Base-by-base conservation (phyloP, 2,329 filamentous ascomycete species). In the Geosmithia morbida region DNA sequence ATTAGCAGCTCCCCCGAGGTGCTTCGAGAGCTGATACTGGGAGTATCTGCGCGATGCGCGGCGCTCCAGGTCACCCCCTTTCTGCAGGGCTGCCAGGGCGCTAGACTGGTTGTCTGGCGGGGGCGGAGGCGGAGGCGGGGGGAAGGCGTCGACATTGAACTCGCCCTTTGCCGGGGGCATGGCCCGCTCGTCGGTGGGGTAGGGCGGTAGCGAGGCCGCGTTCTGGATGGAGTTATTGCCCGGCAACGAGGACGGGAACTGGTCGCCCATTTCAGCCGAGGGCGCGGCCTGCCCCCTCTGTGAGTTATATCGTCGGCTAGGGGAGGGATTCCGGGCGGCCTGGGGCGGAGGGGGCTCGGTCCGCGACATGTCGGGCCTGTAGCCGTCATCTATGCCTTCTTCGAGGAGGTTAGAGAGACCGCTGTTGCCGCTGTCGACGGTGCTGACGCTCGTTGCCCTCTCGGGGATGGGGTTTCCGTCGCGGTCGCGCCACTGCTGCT, bases 11-110 rank as follows among this genome's bases (percentile, higher is more conserved):
- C 81, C 77, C 11, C 90, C 90, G 2, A 97, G 71, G 57, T 95
- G 88, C 60, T 96, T 97, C 43, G 87, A 87, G 55, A 98, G 94
- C 59, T 98, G 92, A 61, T 97, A 98, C 47, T 88, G 85, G 2
- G 92, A 97, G 61, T 97, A 98, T 57, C 92, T 75, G 54, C 90
- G 77, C 14, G 92, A 98, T 1, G 92, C 92, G 60, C 92, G 77
- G 59, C 92, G 79, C 65, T 98, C 92, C 45, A 98, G 69, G 54
- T 96, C 89, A 18, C 90, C 90, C 33, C 89, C 89, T 63, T 88
- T 80, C 64, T 97, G 92, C 53, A 98, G 66, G 46, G 89, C 88
- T 45, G 87, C 87, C 46, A 98, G 70, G 5, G 92, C 92, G 68
- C 94, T 94, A 56, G 92, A 85, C 56, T 88, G 81, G 56, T 85